A percentile compares a stretch with the other conserved stretches of the same genome.
Evolutionary conservation across 192 early-diverging fungal genomes (phyloP).

Genomic region (Entomortierella lignicola): DNA sequence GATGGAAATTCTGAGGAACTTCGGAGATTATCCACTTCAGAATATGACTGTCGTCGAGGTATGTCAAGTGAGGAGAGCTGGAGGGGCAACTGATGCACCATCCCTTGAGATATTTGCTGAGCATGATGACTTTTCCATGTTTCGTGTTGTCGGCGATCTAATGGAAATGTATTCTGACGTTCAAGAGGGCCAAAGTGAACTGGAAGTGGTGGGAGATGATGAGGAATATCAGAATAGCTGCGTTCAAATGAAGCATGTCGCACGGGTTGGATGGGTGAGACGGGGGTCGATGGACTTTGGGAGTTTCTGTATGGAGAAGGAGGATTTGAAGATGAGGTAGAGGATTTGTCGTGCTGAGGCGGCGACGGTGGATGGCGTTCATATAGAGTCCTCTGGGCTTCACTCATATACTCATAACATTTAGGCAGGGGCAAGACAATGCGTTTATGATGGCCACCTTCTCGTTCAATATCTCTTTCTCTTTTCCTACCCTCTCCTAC

Average conservation of each 20-base stretch:
- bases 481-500: background rate
- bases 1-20: background rate
- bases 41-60: background rate
- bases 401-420: constrained; percentile 16
- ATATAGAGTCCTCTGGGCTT: constrained; percentile 26
- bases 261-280: background rate
- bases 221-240: background rate
- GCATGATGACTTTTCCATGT: background rate
- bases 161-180: background rate
- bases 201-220: background rate
- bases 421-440: constrained; percentile 7
- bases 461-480: background rate
- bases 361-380: constrained; percentile 41
- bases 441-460: background rate
- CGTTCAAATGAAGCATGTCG: background rate
- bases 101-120: too few relatives aligned
- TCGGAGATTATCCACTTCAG: background rate
- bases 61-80: background rate
- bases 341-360: constrained; percentile 3
- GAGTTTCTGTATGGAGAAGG: background rate
- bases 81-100: background rate
- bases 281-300: background rate
- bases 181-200: background rate
- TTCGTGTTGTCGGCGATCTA: background rate
- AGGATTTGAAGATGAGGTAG: background rate